Evolutionary conservation across 2,329 filamentous ascomycete genomes (phyloP).

Genomic region (Alternaria sp.): DNA sequence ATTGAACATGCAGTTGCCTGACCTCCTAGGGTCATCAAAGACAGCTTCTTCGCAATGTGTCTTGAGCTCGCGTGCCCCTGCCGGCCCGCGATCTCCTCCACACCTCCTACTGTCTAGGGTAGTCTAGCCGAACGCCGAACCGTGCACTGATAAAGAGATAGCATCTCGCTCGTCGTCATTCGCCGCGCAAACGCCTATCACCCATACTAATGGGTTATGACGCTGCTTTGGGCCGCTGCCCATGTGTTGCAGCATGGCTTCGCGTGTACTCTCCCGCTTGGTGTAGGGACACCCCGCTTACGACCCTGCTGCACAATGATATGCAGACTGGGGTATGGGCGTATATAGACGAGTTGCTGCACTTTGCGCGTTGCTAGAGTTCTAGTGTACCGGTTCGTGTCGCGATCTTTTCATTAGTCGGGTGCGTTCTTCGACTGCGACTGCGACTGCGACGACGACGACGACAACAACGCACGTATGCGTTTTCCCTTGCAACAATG

Average conservation of each 20-base stretch:
- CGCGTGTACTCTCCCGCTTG: slow-evolving; percentile 10
- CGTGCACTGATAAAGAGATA: slow-evolving; percentile 21
- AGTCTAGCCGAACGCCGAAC: slow-evolving; percentile 15
- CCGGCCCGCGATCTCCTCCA: slow-evolving; percentile 7
- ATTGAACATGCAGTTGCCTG: neutral
- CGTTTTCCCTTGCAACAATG: slow-evolving; percentile 9
- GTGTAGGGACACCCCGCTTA: slow-evolving; percentile 7
- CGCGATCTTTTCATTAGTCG: neutral
- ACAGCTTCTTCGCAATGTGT: neutral
- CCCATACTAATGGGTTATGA: slow-evolving; percentile 1
- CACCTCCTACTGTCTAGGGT: slow-evolving; percentile 5
- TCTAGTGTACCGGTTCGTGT: neutral
- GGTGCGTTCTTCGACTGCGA: neutral
- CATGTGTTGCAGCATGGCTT: slow-evolving; percentile 2
- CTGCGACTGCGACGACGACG: neutral
- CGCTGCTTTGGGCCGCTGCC: neutral
- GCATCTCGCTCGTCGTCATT: slow-evolving; percentile 15
- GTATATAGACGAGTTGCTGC: slow-evolving; percentile 3
- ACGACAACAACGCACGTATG: slow-evolving; percentile 4
- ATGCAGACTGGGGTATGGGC: neutral
- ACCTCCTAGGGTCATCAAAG: neutral
- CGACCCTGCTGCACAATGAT: slow-evolving; percentile 1
- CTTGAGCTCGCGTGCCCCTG: slow-evolving; percentile 1
- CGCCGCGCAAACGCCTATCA: slow-evolving; percentile 22
- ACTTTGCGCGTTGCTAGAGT: neutral